Conservation (phyloP, 352 stramenopile species). For the Pythium vanterpoolii region DNA sequence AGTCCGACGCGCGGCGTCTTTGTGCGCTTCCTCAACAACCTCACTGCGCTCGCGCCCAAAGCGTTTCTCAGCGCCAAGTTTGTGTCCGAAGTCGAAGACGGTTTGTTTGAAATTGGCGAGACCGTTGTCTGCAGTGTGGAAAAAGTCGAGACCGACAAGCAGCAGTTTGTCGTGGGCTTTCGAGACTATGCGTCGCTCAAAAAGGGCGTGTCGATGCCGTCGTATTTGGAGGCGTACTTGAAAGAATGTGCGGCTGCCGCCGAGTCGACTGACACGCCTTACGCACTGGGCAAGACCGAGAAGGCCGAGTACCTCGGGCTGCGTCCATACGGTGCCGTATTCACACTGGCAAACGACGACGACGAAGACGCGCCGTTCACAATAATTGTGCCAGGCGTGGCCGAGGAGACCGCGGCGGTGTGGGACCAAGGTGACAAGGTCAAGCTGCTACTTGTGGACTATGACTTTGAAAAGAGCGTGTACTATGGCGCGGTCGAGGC, state of each 20-base stretch:
- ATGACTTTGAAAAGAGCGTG: constrained; percentile 83
- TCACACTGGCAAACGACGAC: constrained; percentile 66
- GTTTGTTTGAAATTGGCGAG: constrained; percentile 83
- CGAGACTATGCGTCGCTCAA: constrained; percentile 35
- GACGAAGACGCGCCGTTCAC: constrained; percentile 61
- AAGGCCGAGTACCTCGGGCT: constrained; percentile 83
- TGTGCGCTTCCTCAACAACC: constrained; percentile 86
- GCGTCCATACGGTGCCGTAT: constrained; percentile 84
- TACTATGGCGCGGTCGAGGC: constrained; percentile 57
- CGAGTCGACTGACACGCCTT: constrained; percentile 19
- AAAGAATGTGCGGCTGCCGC: constrained; percentile 28
- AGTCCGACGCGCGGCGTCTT: constrained; percentile 78
- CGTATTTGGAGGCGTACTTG: constrained; percentile 58
- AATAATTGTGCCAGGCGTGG: constrained; percentile 56
- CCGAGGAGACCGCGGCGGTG: constrained; percentile 26
- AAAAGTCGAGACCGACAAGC: constrained; percentile 70
- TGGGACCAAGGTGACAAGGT: constrained; percentile 63
- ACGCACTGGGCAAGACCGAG: constrained; percentile 64
- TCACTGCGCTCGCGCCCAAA: constrained; percentile 79
- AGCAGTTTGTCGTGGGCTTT: constrained; percentile 82
- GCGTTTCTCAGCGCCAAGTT: constrained; percentile 77
- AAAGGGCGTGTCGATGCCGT: constrained; percentile 18
- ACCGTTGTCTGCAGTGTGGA: constrained; percentile 79
- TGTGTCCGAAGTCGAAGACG: constrained; percentile 59
- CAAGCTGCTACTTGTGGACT: constrained; percentile 81